phyloP scores from a whole-genome alignment of 2,329 filamentous ascomycete species.

The Aureobasidium sp. region DNA sequence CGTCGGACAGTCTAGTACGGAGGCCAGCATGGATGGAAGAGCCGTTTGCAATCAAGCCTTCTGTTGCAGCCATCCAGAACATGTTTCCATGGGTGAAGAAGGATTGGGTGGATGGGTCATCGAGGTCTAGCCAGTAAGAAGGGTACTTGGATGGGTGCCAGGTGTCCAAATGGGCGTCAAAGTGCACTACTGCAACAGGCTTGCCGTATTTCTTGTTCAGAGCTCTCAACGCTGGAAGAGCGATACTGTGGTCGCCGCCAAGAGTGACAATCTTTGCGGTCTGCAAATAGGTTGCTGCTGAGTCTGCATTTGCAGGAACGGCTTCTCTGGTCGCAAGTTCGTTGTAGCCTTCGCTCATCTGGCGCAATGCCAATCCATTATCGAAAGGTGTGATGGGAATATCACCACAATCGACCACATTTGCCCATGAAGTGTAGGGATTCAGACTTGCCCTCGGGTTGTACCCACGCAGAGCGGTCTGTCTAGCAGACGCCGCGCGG shows the following conservation, averaged over 20 bases:
- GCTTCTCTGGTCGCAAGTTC: conserved; percentile 52
- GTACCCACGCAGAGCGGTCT: conserved; percentile 66
- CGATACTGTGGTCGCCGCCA: conserved; percentile 46
- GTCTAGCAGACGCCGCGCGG: conserved; percentile 71
- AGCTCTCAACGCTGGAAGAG: conserved; percentile 44
- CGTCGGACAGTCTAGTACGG: conserved; percentile 65
- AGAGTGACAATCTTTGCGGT: conserved; percentile 42
- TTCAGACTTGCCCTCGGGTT: conserved; percentile 79
- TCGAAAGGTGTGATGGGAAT: conserved; percentile 83
- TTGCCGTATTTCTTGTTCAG: conserved; percentile 40
- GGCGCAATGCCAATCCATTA: conserved; percentile 69
- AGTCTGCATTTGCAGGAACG: conserved; percentile 31
- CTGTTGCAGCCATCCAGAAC: conserved; percentile 81
- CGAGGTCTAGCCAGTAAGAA: conserved; percentile 57
- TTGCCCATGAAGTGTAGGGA: conserved; percentile 73
- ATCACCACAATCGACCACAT: conserved; percentile 81
- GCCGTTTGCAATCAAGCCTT: conserved; percentile 68
- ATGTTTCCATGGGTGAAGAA: conserved; percentile 85
- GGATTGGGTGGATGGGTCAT: conserved; percentile 52
- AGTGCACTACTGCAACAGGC: conserved; percentile 44
- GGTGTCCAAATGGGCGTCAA: conserved; percentile 66
- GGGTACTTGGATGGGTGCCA: conserved; percentile 81
- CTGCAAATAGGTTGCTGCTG: conserved; percentile 35
- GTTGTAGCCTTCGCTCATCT: conserved; percentile 76
- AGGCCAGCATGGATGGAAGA: conserved; percentile 77